Base-by-base conservation (phyloP, 768 basidiomycete species). In the Lentinus brumalis region DNA sequence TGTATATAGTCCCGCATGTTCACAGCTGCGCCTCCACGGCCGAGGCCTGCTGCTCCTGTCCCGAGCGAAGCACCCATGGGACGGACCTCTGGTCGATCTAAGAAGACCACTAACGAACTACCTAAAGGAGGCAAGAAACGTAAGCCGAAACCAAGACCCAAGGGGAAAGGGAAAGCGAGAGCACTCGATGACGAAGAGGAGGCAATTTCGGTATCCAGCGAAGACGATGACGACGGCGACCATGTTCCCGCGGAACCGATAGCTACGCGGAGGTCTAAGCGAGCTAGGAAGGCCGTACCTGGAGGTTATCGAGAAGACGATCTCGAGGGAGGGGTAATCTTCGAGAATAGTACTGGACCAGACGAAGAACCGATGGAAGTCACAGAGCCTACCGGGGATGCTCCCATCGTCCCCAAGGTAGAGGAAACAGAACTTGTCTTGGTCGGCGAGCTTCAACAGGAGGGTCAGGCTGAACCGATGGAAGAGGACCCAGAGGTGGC, bases 1-100 rank as follows among this genome's bases (percentile, higher is more conserved):
- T 10, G 35, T 50, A 39, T 6, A 15, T 39, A 82, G 81, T 80
- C 78, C 12, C 75, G 83, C 60, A 62, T 71, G 55, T 83, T 81
- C 62, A 71, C 75, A 12, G 71, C 74, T 38, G 73, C 71, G 1
- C 72, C 69, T 29, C 57, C 68, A 12, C 69, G 66, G 54, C 67
- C 29, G 1, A 35, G 44, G 26, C 47, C 44, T 15, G 50, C 60
- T 50, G 61, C 63, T 46, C 38, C 35, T 40, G 35, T 54, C 53
- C 21, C 21, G 21, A 45, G 14, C 40, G 26, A 55, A 60, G 40
- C 64, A 69, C 2, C 75, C 72, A 55, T 60, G 53, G 53, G 30
- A 21, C n/a, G 46, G 29, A 9, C 21, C 21, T 29, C 18, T 29
- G 21, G 21, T 14, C 21, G 26, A 49, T 18, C 46, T 15, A 29